These are phyloP conservation scores for Apiotrichum porosum DNA, from an alignment of 1,284 basidiomycete species.

Conservation along the genomic window DNA sequence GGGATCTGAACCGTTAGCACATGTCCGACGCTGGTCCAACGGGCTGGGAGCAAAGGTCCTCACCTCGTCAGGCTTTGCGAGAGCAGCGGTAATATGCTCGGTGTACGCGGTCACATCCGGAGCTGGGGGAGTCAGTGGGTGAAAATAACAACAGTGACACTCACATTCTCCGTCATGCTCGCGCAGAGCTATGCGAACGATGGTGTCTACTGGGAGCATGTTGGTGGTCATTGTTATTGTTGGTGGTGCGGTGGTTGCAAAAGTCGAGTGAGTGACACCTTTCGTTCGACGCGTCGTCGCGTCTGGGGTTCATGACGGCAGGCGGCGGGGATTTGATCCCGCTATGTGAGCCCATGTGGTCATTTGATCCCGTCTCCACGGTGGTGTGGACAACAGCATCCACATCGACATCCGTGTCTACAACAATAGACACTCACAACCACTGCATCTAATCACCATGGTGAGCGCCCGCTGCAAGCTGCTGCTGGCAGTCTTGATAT, in stretches of 20 bases:
- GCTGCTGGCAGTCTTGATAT: no score
- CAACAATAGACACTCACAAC: background rate
- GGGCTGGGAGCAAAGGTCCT: no score
- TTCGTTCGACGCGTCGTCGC: no score
- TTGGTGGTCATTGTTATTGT: background rate
- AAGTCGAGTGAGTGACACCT: no score
- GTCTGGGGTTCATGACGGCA: no score
- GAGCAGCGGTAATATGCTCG: constrained; percentile 6
- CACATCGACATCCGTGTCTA: background rate
- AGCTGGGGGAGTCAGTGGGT: background rate
- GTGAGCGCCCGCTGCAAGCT: no score
- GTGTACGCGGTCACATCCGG: constrained; percentile 7
- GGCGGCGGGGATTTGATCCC: no score
- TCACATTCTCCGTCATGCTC: constrained; percentile 31
- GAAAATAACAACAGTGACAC: background rate
- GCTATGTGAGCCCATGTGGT: no score
- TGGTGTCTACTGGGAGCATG: constrained; percentile 29
- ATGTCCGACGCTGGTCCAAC: no score
- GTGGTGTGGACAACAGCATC: background rate
- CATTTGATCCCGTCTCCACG: no score
- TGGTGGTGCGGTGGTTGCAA: no score
- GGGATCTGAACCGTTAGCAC: constrained; percentile 27
- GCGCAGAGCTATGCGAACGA: constrained; percentile 31
- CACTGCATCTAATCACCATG: background rate
- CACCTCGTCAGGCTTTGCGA: constrained; percentile 15